Conservation (phyloP, 73 alveolate genomes). For the Vitrella brassicaformis region DNA sequence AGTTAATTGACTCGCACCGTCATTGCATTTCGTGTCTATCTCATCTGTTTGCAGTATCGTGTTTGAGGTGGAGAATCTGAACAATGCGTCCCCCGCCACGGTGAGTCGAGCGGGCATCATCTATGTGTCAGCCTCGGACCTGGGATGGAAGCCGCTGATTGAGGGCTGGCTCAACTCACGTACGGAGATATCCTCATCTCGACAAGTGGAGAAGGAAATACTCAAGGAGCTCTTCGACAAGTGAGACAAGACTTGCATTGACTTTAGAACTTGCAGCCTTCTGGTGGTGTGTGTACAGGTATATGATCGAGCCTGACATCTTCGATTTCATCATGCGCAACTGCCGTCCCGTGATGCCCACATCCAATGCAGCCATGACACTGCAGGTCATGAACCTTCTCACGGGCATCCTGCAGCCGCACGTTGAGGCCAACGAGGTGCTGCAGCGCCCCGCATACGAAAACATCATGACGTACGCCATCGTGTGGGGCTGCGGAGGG, state of each 20-base stretch:
- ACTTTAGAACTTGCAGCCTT: too few species aligned
- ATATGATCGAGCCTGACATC: conserved; percentile 50
- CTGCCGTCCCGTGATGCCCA: conserved; percentile 39
- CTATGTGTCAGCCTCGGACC: conserved; percentile 92
- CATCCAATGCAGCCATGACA: conserved; percentile 44
- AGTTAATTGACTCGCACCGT: too few species aligned
- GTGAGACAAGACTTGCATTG: too few species aligned
- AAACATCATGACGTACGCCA: conserved; percentile 16
- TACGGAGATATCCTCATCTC: conserved; percentile 39
- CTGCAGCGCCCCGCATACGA: conserved; percentile 9
- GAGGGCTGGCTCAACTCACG: conserved; percentile 71
- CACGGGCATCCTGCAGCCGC: too few species aligned
- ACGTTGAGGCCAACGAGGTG: too few species aligned
- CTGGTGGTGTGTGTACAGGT: conserved; percentile 58
- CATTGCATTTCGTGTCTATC: too few species aligned
- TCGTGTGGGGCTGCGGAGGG: conserved; percentile 85
- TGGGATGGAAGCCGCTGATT: conserved; percentile 93
- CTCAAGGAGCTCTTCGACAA: conserved; percentile 25
- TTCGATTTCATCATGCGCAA: conserved; percentile 41
- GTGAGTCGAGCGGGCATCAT: conserved; percentile 97
- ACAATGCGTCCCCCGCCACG: conserved; percentile 99
- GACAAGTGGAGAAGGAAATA: conserved; percentile 52
- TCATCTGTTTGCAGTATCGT: conserved; percentile 89
- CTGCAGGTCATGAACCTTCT: conserved; percentile 40
- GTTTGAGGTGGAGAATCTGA: conserved; percentile 96